Evolutionary conservation across 2,329 filamentous ascomycete genomes (phyloP).

Genomic region (Fusarium verrucosum): DNA sequence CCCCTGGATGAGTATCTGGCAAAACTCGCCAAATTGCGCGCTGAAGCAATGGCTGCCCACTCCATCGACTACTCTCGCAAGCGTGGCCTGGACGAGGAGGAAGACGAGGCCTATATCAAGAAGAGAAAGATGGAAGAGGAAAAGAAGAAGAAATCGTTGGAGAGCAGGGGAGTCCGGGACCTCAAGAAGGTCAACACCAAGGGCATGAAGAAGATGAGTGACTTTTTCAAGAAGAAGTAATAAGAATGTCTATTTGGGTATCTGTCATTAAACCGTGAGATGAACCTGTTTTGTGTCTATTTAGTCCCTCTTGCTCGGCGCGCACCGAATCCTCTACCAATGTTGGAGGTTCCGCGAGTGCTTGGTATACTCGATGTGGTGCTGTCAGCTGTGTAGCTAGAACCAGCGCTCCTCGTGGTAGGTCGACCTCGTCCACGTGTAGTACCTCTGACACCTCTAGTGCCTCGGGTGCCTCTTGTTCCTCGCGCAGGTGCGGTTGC

Average conservation of each 20-base stretch:
- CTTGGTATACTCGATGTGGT: conserved; percentile 43
- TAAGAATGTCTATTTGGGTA: conserved; percentile 44
- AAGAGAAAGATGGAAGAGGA: conserved; percentile 88
- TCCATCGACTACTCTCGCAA: conserved; percentile 78
- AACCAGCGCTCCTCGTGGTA: conserved; percentile 42
- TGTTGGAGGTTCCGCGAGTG: conserved; percentile 49
- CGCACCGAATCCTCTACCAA: conserved; percentile 49
- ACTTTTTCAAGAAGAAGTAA: conserved; percentile 83
- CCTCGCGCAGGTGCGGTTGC: conserved; percentile 44
- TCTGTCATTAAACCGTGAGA: conserved; percentile 39
- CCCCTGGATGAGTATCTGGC: conserved; percentile 76
- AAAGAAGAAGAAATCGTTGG: conserved; percentile 78
- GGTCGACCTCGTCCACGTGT: conserved; percentile 44
- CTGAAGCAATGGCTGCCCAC: conserved; percentile 75
- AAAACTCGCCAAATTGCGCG: conserved; percentile 71
- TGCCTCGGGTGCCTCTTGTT: conserved; percentile 49
- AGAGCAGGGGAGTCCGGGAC: conserved; percentile 80
- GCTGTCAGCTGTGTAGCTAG: conserved; percentile 44
- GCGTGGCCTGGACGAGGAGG: conserved; percentile 72
- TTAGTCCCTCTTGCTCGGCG: conserved; percentile 49
- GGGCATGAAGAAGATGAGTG: conserved; percentile 97
- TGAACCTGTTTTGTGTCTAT: conserved; percentile 23
- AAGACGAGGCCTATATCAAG: conserved; percentile 73
- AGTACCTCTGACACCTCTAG: conserved; percentile 48
- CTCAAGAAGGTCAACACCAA: conserved; percentile 89